Base-by-base conservation (phyloP, 192 early-diverging fungal species). In the Rhizoclosmatium globosum region DNA sequence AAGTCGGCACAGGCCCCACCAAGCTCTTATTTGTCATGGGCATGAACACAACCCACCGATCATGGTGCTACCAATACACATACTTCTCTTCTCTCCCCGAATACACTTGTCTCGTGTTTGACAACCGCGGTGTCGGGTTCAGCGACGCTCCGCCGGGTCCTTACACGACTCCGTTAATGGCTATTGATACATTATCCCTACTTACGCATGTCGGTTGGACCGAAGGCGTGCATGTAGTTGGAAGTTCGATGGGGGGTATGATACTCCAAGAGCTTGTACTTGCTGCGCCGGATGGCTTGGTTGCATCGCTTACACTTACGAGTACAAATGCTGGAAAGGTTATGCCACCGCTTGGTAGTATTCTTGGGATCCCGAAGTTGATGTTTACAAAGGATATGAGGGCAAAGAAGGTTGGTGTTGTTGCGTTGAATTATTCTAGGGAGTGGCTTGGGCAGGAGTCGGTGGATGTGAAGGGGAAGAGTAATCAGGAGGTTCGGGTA, bases 221-320 rank as follows among this genome's bases (percentile, higher is more conserved):
- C 1, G 64, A 81, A 4, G 75, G 91, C 47, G 84, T 95, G 23
- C 92, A 95, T 78, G 23, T 95, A n/a, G 91, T 92, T 48, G 95
- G 95, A 4, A 85, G 95, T 3, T 95, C 94, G 0, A 87, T 97
- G 89, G 94, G 95, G 31, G 82, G 79, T 2, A 97, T 95, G 95
- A 92, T 97, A 64, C 83, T 93, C 0, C 89, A 93, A 71, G 93
- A 96, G 71, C 76, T 96, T 68, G 88, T 84, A 13, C 46, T 87
- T 41, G 80, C 89, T 42, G 84, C 87, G 9, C 90, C 93, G 1
- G 66, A 86, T n/a, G 81, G 86, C 31, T 84, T 96, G 65, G 17
- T 53, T 53, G 77, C 79, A 1, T 90, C 91, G 0, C 47, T 94
- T 57, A 82, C 85, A 3, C 46, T 94, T 43, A 90, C 89, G 38